Evolutionary conservation across 2,329 filamentous ascomycete genomes (phyloP).

Genomic region (Orbilia brochopaga): DNA sequence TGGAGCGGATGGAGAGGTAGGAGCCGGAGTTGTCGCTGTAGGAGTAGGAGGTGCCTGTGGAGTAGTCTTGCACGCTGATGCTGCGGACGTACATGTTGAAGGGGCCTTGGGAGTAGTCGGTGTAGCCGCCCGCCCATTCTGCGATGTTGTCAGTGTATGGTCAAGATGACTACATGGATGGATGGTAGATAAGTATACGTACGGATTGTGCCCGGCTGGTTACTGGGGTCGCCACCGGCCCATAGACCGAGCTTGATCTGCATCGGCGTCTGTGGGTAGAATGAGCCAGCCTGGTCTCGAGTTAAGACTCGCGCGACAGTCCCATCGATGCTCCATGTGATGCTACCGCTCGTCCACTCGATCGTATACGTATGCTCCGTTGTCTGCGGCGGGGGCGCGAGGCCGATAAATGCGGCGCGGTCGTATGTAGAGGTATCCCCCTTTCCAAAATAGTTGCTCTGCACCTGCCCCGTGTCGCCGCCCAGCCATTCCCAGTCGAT

Average conservation of each 20-base stretch:
- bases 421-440: constrained; percentile 84
- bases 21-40: constrained; percentile 79
- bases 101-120: constrained; percentile 81
- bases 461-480: constrained; percentile 75
- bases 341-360: constrained; percentile 85
- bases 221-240: constrained; percentile 85
- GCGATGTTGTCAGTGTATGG: constrained; percentile 23
- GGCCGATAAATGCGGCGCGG: constrained; percentile 78
- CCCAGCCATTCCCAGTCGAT: constrained; percentile 98
- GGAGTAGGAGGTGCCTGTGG: constrained; percentile 81
- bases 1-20: constrained; percentile 80
- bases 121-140: constrained; percentile 84
- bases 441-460: constrained; percentile 97
- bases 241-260: constrained; percentile 89
- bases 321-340: constrained; percentile 85
- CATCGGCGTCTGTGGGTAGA: constrained; percentile 93
- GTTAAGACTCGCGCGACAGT: constrained; percentile 77
- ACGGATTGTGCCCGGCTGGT: constrained; percentile 78
- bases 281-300: constrained; percentile 64
- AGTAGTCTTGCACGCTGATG: constrained; percentile 84
- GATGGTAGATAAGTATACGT: constrained; percentile 53
- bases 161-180: constrained; percentile 4
- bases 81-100: constrained; percentile 84
- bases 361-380: constrained; percentile 84
- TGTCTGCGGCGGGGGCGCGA: constrained; percentile 73